These are phyloP conservation scores for Phlegmacium glaucopus DNA, from an alignment of 768 basidiomycete genomes.

Conservation along the genomic window DNA sequence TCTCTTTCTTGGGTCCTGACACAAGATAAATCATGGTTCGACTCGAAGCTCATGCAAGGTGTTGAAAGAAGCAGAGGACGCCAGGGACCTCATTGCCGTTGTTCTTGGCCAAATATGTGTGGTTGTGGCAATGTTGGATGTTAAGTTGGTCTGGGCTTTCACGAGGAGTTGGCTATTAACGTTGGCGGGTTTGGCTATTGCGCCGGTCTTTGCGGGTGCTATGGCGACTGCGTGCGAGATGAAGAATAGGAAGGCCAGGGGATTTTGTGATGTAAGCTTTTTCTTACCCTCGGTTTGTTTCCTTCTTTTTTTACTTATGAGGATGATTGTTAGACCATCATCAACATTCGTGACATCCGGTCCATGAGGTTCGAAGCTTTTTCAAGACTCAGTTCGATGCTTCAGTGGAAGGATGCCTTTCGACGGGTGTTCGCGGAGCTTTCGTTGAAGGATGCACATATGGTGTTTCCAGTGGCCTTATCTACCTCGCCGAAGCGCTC, in stretches of 20 bases:
- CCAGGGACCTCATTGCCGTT: slow-evolving; percentile 67
- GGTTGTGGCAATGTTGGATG: slow-evolving; percentile 73
- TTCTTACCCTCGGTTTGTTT: slow-evolving; percentile 2
- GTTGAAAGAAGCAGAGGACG: slow-evolving; percentile 93
- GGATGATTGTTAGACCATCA: slow-evolving; percentile 55
- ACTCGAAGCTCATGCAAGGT: too few species aligned
- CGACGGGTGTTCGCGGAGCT: too few species aligned
- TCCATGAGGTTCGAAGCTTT: slow-evolving; percentile 79
- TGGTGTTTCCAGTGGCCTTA: too few species aligned
- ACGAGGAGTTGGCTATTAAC: slow-evolving; percentile 89
- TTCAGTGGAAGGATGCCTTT: too few species aligned
- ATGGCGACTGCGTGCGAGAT: slow-evolving; percentile 73
- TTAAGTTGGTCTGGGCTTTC: slow-evolving; percentile 90
- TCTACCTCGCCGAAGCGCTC: too few species aligned
- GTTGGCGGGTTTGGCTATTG: slow-evolving; percentile 83
- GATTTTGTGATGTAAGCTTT: slow-evolving; percentile 76
- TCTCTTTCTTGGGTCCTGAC: too few species aligned
- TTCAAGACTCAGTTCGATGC: slow-evolving; percentile 69
- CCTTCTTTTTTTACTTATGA: slow-evolving; percentile 1
- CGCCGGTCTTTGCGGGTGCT: slow-evolving; percentile 73
- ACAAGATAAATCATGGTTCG: too few species aligned
- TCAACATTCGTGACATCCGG: slow-evolving; percentile 83
- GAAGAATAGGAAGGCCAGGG: slow-evolving; percentile 75
- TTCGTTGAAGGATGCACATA: too few species aligned
- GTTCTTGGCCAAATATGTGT: slow-evolving; percentile 72